These are phyloP conservation scores for Trichosanthes cucumerina DNA, from an alignment of 306 rosid species.

Conservation along the genomic window DNA sequence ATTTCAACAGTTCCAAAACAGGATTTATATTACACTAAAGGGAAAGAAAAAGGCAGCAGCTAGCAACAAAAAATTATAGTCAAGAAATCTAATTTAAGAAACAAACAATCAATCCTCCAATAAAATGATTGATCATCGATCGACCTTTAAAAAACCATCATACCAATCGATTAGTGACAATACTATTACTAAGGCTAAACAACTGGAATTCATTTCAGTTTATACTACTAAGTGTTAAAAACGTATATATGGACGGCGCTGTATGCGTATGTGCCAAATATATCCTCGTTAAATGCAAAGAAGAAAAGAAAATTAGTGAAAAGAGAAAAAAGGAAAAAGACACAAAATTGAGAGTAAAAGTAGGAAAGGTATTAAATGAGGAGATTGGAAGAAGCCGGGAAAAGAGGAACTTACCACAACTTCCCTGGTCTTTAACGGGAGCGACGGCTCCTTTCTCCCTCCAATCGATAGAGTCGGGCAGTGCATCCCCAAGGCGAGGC, in stretches of 20 bases:
- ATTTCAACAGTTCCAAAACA: neutral
- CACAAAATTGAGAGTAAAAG: neutral
- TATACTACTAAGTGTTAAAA: neutral
- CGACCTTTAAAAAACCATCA: neutral
- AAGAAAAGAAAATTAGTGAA: neutral
- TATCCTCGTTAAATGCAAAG: neutral
- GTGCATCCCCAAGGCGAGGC: constrained; percentile 51
- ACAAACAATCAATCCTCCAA: neutral
- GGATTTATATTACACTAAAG: neutral
- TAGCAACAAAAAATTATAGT: neutral
- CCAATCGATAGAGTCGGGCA: constrained; percentile 84
- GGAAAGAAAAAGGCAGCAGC: neutral
- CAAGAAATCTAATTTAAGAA: neutral
- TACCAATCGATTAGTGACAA: neutral
- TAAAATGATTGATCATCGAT: neutral
- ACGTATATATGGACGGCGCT: neutral
- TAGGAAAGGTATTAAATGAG: neutral
- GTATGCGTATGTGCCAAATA: neutral
- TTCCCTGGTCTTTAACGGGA: constrained; percentile 71
- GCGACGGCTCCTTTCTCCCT: constrained; percentile 73
- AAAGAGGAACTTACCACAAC: constrained; percentile 52
- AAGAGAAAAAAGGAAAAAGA: neutral
- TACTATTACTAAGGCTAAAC: neutral
- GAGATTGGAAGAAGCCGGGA: neutral
- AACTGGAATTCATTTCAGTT: neutral